These are phyloP conservation scores for Eucalyptus victrix DNA, from an alignment of 345 rosid species.

Conservation along the genomic window DNA sequence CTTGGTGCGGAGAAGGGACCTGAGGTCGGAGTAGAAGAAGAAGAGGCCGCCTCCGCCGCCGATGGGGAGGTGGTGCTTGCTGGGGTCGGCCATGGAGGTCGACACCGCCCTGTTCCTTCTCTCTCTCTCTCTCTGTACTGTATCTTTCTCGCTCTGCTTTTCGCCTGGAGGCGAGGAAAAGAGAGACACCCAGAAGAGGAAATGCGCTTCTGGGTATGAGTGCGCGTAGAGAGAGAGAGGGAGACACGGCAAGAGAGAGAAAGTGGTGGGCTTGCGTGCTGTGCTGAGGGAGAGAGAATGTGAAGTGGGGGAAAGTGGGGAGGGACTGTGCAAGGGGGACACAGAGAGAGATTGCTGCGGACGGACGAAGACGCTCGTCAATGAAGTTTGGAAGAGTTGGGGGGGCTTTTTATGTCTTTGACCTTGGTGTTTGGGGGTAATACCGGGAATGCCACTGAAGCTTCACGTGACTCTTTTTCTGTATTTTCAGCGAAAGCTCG, in stretches of 20 bases:
- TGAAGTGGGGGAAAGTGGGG: background rate
- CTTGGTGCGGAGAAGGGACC: slow-evolving; percentile 33
- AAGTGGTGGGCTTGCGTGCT: background rate
- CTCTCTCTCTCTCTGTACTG: background rate
- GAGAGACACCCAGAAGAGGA: background rate
- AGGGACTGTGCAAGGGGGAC: background rate
- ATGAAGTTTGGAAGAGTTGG: background rate
- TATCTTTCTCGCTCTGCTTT: background rate
- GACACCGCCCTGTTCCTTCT: background rate
- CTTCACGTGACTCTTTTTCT: background rate
- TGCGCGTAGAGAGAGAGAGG: background rate
- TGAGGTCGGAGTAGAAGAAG: slow-evolving; percentile 31
- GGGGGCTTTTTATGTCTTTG: background rate
- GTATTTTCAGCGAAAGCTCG: background rate
- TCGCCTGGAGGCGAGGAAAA: background rate
- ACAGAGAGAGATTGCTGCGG: background rate
- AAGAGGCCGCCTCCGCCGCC: slow-evolving; percentile 15
- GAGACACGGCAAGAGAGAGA: background rate
- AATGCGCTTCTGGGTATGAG: background rate
- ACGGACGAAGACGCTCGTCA: background rate
- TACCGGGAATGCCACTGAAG: background rate
- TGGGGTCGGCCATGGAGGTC: slow-evolving; percentile 40
- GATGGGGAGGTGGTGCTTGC: slow-evolving; percentile 23
- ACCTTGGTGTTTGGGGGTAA: background rate
- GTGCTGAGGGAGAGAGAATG: background rate